Evolutionary conservation across 441 rosid genomes (phyloP).

Genomic region (Gossypium trilobum): DNA sequence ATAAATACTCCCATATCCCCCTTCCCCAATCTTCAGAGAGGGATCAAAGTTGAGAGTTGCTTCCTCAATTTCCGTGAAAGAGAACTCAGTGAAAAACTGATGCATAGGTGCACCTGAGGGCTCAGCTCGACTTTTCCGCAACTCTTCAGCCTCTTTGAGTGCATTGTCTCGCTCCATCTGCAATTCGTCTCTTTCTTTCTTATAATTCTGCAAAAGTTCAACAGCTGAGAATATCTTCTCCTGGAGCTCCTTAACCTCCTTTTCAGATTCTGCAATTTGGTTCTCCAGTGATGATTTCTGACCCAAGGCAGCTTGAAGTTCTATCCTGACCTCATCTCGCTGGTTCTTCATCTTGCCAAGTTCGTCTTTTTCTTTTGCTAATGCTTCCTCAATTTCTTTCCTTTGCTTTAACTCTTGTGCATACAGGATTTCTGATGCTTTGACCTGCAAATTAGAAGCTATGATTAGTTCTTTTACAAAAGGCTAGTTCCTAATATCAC

Average conservation of each 20-base stretch:
- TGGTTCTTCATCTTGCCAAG: conserved; percentile 40
- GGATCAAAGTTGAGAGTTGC: conserved; percentile 66
- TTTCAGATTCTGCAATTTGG: conserved; percentile 52
- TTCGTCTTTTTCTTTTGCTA: conserved; percentile 47
- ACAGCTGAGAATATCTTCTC: conserved; percentile 82
- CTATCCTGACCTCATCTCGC: conserved; percentile 40
- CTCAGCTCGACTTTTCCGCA: conserved; percentile 53
- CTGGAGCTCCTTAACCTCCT: conserved; percentile 49
- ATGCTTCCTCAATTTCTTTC: conserved; percentile 52
- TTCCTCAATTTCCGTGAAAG: conserved; percentile 62
- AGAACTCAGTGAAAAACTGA: conserved; percentile 61
- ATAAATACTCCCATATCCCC: conserved; percentile 89
- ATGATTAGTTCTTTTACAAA: conserved; percentile 9
- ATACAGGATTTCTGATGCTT: conserved; percentile 50
- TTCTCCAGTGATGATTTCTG: conserved; percentile 48
- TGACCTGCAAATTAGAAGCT: conserved; percentile 40
- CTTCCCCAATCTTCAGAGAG: conserved; percentile 78
- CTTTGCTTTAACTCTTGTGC: conserved; percentile 54
- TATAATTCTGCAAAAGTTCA: conserved; percentile 55
- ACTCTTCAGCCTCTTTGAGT: conserved; percentile 78
- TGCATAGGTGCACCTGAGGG: conserved; percentile 37
- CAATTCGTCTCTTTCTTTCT: conserved; percentile 59
- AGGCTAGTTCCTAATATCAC: neutral
- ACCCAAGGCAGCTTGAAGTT: conserved; percentile 37
- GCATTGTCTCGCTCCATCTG: conserved; percentile 70